Evolutionary conservation across 208 protist genomes (phyloP).

Genomic region (Balamuthia mandrillaris): DNA sequence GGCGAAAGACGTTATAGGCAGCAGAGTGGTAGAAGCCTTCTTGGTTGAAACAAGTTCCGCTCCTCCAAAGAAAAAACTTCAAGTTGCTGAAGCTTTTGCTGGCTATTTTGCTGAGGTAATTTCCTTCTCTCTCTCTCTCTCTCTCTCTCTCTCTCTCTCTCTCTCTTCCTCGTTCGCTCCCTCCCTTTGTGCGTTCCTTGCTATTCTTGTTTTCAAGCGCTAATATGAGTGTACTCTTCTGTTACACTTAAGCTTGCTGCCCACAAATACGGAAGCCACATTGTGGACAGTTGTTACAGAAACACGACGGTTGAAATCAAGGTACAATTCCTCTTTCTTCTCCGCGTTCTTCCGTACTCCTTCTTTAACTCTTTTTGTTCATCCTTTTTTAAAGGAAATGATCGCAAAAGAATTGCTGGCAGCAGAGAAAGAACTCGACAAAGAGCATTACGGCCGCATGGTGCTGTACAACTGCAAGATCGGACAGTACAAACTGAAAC

Average conservation of each 20-base stretch:
- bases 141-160: no score
- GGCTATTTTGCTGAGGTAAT: no score
- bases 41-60: no score
- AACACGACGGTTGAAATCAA: neutral
- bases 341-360: neutral
- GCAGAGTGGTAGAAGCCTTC: neutral
- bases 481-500: neutral
- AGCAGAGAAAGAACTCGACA: slow-evolving; percentile 7
- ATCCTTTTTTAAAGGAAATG: neutral
- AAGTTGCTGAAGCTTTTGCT: no score
- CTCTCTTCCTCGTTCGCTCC: no score
- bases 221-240: no score
- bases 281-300: slow-evolving; percentile 20
- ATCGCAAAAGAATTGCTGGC: neutral
- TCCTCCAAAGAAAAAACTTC: no score
- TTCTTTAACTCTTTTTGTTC: neutral
- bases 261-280: slow-evolving; percentile 1
- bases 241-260: neutral
- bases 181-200: no score
- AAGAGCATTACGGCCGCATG: neutral
- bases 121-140: no score
- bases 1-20: neutral
- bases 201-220: no score
- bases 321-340: neutral
- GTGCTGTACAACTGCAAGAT: neutral